phyloP scores from a whole-genome alignment of 2,329 filamentous ascomycete species.

The Myrmaecium sp. region DNA sequence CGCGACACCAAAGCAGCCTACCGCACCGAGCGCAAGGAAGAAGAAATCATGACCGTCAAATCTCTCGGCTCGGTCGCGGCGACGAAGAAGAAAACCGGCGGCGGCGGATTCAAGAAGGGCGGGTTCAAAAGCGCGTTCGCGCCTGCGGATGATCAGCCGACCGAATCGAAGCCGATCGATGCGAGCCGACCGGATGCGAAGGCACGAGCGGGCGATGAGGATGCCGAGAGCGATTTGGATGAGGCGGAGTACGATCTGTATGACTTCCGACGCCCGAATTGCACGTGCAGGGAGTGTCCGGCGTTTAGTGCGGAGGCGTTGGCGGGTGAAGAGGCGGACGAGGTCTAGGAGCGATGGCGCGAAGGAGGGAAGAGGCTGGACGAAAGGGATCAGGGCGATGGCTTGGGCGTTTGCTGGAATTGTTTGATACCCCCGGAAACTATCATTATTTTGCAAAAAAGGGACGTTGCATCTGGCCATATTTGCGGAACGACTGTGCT shows the following conservation, averaged over 20 bases:
- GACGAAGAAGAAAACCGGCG: slow-evolving; percentile 7
- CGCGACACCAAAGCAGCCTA: slow-evolving; percentile 46
- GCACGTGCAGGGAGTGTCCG: too few relatives aligned
- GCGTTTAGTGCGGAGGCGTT: too few relatives aligned
- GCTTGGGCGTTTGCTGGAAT: too few relatives aligned
- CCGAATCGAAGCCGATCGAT: not conserved
- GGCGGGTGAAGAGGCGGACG: too few relatives aligned
- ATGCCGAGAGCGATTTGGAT: slow-evolving; percentile 6
- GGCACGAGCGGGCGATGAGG: slow-evolving; percentile 1
- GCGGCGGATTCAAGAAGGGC: slow-evolving; percentile 52
- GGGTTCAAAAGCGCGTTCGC: slow-evolving; percentile 61
- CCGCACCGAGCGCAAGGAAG: slow-evolving; percentile 45
- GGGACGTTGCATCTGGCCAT: too few relatives aligned
- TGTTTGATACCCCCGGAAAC: too few relatives aligned
- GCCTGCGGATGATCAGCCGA: slow-evolving; percentile 7
- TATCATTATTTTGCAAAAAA: too few relatives aligned
- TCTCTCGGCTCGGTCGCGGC: slow-evolving; percentile 5
- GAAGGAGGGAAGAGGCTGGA: too few relatives aligned
- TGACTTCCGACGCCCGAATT: too few relatives aligned
- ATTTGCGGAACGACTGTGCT: too few relatives aligned
- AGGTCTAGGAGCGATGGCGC: too few relatives aligned
- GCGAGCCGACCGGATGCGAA: not conserved
- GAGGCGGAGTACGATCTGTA: slow-evolving; percentile 5
- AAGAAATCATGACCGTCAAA: slow-evolving; percentile 49
- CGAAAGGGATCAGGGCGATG: too few relatives aligned